Conservation (phyloP, 805 yeast genomes). For the Kluyveromyces nonfermentans region DNA sequence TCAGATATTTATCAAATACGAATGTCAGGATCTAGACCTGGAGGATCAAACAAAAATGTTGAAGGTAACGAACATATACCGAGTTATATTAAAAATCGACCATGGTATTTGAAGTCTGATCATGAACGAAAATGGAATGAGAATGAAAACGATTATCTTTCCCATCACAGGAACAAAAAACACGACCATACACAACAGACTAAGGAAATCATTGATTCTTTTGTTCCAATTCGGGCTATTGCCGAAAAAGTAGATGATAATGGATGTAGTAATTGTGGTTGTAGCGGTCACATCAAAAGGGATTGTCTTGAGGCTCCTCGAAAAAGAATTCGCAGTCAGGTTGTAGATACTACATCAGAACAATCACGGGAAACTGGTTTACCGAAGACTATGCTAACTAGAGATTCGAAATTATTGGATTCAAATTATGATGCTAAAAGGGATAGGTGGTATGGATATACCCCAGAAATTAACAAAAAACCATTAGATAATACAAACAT, state of each 20-base stretch:
- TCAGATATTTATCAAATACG: background rate
- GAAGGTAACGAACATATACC: slow-evolving; percentile 24
- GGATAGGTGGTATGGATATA: slow-evolving; percentile 79
- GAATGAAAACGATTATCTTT: slow-evolving; percentile 34
- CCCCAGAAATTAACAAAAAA: slow-evolving; percentile 22
- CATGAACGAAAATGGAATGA: slow-evolving; percentile 6
- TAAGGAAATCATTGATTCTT: background rate
- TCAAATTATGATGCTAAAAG: slow-evolving; percentile 56
- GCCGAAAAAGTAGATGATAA: too few relatives aligned
- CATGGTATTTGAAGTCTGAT: slow-evolving; percentile 22
- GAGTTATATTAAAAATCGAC: slow-evolving; percentile 24
- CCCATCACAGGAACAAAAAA: slow-evolving; percentile 41
- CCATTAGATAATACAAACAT: slow-evolving; percentile 13
- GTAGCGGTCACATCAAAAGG: slow-evolving; percentile 36
- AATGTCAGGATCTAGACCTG: background rate
- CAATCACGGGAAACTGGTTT: background rate
- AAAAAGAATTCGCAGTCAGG: slow-evolving; percentile 13
- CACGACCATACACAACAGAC: background rate
- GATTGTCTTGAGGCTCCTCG: slow-evolving; percentile 56
- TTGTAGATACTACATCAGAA: background rate
- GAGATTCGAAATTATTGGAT: slow-evolving; percentile 8
- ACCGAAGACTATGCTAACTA: background rate
- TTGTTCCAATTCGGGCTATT: background rate
- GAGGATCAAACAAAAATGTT: background rate
- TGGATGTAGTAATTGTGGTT: too few relatives aligned